Evolutionary conservation across 352 stramenopile species (phyloP).

Genomic region (Pythium aristosporum): DNA sequence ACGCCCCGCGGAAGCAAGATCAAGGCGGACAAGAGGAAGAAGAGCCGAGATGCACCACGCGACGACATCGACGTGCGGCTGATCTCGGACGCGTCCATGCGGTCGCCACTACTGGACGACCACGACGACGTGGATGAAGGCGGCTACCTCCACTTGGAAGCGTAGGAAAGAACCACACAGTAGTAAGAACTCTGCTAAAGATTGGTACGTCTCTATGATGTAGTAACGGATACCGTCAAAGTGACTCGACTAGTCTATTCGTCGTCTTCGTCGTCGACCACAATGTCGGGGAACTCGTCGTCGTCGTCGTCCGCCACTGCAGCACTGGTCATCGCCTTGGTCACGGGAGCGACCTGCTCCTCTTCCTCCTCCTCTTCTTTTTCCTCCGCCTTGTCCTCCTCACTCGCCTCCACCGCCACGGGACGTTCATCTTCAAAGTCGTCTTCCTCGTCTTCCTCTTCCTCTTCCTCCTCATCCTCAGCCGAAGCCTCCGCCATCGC

Average conservation of each 20-base stretch:
- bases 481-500: constrained; percentile 17
- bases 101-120: constrained; percentile 51
- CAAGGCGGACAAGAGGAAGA: not conserved
- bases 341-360: constrained; percentile 9
- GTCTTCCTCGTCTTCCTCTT: constrained; percentile 29
- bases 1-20: not conserved
- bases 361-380: constrained; percentile 31
- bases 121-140: constrained; percentile 33
- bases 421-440: constrained; percentile 36
- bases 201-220: not conserved
- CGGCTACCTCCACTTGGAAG: constrained; percentile 53
- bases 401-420: not conserved
- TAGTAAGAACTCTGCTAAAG: no score
- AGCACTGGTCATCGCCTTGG: not conserved
- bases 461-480: constrained; percentile 31
- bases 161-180: not conserved
- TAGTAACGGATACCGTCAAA: not conserved
- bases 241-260: constrained; percentile 23
- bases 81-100: constrained; percentile 65
- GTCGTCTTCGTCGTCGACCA: constrained; percentile 67
- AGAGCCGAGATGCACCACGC: not conserved
- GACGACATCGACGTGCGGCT: constrained; percentile 56
- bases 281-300: constrained; percentile 78
- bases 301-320: constrained; percentile 47
- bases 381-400: constrained; percentile 26